These are phyloP conservation scores for Tuctoria greenei DNA, from an alignment of 176 grass and related monocot species.

Conservation along the genomic window DNA sequence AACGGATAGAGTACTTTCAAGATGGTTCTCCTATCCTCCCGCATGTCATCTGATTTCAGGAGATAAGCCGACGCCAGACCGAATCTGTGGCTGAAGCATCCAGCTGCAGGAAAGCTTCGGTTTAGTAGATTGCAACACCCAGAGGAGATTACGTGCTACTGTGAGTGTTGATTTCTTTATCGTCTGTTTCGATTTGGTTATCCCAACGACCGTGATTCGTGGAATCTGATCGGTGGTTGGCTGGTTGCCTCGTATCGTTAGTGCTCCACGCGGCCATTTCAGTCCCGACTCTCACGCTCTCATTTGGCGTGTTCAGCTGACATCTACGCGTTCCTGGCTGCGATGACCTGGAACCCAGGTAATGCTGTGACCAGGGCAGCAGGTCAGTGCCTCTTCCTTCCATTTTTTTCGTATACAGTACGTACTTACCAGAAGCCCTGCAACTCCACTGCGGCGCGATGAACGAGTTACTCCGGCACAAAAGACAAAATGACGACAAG, in stretches of 20 bases:
- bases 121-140: not conserved
- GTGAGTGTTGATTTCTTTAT: not conserved
- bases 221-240: not conserved
- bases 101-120: not conserved
- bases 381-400: not conserved
- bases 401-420: too few species aligned
- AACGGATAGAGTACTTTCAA: too few species aligned
- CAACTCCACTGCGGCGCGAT: too few species aligned
- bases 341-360: not conserved
- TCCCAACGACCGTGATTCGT: not conserved
- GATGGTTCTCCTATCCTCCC: not conserved
- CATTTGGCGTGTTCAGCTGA: not conserved
- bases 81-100: not conserved
- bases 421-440: too few species aligned
- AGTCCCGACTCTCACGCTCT: not conserved
- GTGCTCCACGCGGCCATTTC: not conserved
- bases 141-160: not conserved
- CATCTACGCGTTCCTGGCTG: not conserved
- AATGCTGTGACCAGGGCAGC: not conserved
- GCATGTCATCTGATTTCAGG: not conserved
- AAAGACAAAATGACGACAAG: not conserved
- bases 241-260: not conserved
- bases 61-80: not conserved
- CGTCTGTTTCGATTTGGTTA: not conserved
- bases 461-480: not conserved